Percentiles rank a stretch among this genome's conserved stretches.
These are phyloP conservation scores for Paramarasmius palmivorus DNA, from an alignment of 1,284 basidiomycete species.

Conservation along the genomic window DNA sequence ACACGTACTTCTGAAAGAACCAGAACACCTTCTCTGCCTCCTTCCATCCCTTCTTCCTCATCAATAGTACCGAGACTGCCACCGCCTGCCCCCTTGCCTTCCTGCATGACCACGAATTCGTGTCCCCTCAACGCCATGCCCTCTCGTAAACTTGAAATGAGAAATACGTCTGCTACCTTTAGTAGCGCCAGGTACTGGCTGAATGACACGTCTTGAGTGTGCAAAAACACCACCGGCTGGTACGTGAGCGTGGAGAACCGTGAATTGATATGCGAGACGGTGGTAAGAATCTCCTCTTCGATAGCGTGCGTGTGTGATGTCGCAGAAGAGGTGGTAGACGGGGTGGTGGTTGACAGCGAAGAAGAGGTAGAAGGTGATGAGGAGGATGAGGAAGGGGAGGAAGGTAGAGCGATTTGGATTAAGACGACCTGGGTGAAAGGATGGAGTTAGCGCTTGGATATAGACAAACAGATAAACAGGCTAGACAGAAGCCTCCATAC, in stretches of 20 bases:
- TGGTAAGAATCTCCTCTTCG: conserved; percentile 11
- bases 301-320: too few species aligned
- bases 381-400: conserved; percentile 9
- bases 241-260: conserved; percentile 83
- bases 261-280: conserved; percentile 80
- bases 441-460: not conserved
- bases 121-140: conserved; percentile 92
- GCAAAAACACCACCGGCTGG: conserved; percentile 86
- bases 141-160: conserved; percentile 82
- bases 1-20: conserved; percentile 70
- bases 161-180: conserved; percentile 84
- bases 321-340: too few species aligned
- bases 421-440: conserved; percentile 58
- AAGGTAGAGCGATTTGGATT: conserved; percentile 79
- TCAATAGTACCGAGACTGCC: not conserved
- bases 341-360: too few species aligned
- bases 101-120: conserved; percentile 85
- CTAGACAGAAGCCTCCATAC: too few species aligned
- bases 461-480: not conserved
- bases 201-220: conserved; percentile 86
- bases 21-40: conserved; percentile 56
- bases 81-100: conserved; percentile 32
- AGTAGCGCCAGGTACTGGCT: conserved; percentile 83
- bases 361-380: too few species aligned
- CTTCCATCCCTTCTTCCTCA: conserved; percentile 19